phyloP scores from a whole-genome alignment of 257 asterid species.

The Nicotiana knightiana region DNA sequence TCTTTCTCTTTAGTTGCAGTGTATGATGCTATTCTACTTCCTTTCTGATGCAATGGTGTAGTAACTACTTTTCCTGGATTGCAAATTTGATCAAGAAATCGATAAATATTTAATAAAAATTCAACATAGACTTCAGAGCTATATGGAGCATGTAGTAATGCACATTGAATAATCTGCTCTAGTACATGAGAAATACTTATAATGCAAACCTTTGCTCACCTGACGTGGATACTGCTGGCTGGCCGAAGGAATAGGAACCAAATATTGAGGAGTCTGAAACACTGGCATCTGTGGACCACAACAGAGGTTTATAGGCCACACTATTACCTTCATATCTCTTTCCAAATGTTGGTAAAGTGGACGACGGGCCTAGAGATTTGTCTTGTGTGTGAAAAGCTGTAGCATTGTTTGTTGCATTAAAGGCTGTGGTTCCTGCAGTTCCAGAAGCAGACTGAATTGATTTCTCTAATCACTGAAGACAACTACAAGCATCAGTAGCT shows the following conservation, averaged over 20 bases:
- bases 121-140: background rate
- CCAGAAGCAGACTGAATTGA: background rate
- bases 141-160: background rate
- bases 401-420: background rate
- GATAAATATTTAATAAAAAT: background rate
- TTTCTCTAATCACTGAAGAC: background rate
- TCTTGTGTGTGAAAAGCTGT: background rate
- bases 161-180: background rate
- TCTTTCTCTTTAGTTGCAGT: slow-evolving; percentile 49
- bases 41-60: slow-evolving; percentile 11
- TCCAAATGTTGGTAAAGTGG: background rate
- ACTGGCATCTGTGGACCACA: background rate
- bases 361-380: background rate
- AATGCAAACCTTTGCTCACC: background rate
- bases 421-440: background rate
- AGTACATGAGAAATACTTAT: background rate
- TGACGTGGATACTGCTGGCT: background rate
- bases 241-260: background rate
- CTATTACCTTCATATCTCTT: background rate
- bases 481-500: background rate
- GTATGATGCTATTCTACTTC: slow-evolving; percentile 53
- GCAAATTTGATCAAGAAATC: background rate
- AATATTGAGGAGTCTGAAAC: background rate
- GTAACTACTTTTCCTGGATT: background rate
- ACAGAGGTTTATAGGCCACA: slow-evolving; percentile 4